Evolutionary conservation across 257 asterid species (phyloP).

Genomic region (Solanum clarkiae): DNA sequence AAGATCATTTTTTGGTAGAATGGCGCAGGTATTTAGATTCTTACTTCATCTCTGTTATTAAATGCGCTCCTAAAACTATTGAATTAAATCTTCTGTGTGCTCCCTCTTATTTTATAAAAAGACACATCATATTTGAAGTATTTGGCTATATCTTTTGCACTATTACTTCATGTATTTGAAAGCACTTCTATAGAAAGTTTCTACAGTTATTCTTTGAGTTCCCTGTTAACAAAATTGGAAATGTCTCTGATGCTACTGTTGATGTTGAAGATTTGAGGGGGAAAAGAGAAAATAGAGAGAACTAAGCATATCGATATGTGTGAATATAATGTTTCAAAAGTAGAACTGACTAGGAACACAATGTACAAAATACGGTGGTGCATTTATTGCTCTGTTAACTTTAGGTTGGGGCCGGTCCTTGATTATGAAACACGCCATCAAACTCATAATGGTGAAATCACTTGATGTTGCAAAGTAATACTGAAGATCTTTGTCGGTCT

Average conservation of each 20-base stretch:
- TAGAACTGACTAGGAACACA: neutral
- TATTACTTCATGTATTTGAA: neutral
- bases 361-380: neutral
- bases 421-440: neutral
- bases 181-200: neutral
- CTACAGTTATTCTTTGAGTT: neutral
- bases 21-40: conserved; percentile 39
- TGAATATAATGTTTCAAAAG: neutral
- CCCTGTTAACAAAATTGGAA: neutral
- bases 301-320: neutral
- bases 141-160: neutral
- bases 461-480: neutral
- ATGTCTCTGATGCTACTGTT: neutral
- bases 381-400: neutral
- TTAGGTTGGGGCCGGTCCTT: neutral
- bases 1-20: conserved; percentile 69
- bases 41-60: neutral
- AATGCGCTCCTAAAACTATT: neutral
- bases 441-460: neutral
- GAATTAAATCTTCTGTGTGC: neutral
- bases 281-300: neutral
- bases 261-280: neutral
- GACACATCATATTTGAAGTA: neutral
- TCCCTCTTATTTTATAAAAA: neutral
- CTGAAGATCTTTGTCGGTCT: neutral